Evolutionary conservation across 495 filamentous ascomycete genomes (phyloP), one percentile per base, ranked within the genome.

Genomic region (Penicillium waksmanii): DNA sequence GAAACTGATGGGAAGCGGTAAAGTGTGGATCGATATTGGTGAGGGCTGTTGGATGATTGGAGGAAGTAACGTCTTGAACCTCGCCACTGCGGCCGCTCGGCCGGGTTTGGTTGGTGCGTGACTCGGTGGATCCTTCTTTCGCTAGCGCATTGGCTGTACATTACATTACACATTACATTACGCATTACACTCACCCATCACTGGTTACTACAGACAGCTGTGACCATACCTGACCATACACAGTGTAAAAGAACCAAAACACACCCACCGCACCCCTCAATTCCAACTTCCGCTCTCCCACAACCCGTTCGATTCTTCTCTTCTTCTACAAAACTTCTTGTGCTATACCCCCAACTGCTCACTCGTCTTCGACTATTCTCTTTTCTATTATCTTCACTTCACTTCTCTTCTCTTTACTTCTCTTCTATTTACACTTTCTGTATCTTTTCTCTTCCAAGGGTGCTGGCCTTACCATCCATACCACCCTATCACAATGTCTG

Each of bases 401-500:
- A 73, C 73, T 67, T 65, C 67, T 73, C 73, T 67, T 66, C 60
- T 62, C 68, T 66, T 58, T n/a, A 73, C 73, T 67, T 65, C 67
- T 73, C 73, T 67, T 66, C 60, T 62, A 67, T 66, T 58, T 62
- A 63, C 64, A 69, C 65, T 66, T 67, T 64, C 58, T 65, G 63
- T 69, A 70, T 44, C n/a, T 68, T 69, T 65, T 64, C 65, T 67
- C 72, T 67, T 44, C 13, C 4, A 8, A 17, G 56, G 61, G 66
- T 66, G 63, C 66, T 63, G 60, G 61, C 51, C 57, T 62, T 25
- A 33, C 54, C 34, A 57, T 60, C 51, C 55, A 58, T 55, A 47
- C 62, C 66, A 88, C 73, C 74, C 38, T 44, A 13, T 40, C 56
- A 60, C 42, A 11, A 93, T 94, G 89, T 91, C 92, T 72, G 83